Evolutionary conservation across 2,329 filamentous ascomycete species (phyloP), one percentile per base, ranked within the genome.

Genomic region (Kalaharituber pfeilii): DNA sequence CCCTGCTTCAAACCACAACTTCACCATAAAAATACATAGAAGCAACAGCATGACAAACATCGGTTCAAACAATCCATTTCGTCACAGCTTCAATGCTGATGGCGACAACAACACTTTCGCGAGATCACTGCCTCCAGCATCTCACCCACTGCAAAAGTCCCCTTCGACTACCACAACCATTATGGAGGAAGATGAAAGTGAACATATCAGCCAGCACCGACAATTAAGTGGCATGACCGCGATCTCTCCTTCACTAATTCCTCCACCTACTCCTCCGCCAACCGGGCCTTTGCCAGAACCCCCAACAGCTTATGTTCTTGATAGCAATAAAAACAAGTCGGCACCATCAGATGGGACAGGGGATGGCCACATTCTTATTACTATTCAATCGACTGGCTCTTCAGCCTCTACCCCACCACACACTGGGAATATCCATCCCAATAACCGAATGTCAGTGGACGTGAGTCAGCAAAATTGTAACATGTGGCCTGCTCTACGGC

Each of bases 141-240:
- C 57, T 27, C 55, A 47, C 13, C 52, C 54, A 6, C 52, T 60
- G n/a, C 55, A 53, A 29, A 61, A 58, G 47, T 56, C 57, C 15
- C 54, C 58, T 7, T 61, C 59, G 25, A 52, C 59, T 8, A 57
- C 59, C 4, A 60, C 59, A 1, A 61, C 59, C 9, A 60, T 61
- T 51, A 42, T 56, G n/a, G 57, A 58, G 47, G 59, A 59, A 25
- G 56, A 53, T 4, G 53, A 57, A 20, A 25, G 28, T 5, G 56
- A 57, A 44, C 33, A 11, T 22, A 39, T 39, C 13, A 5, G 13
- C 1, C 33, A 39, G 20, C 33, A 39, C 15, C 15, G 33, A 39
- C 33, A 39, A 39, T 39, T 39, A 13, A 39, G 33, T 8, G n/a
- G 24, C 29, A 4, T 56, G 52, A n/a, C 39, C 28, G 20, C 30